Evolutionary conservation across 2,329 filamentous ascomycete species (phyloP), one percentile per base, ranked within the genome.

Genomic region (Graphilbum ipis-grandicollis): DNA sequence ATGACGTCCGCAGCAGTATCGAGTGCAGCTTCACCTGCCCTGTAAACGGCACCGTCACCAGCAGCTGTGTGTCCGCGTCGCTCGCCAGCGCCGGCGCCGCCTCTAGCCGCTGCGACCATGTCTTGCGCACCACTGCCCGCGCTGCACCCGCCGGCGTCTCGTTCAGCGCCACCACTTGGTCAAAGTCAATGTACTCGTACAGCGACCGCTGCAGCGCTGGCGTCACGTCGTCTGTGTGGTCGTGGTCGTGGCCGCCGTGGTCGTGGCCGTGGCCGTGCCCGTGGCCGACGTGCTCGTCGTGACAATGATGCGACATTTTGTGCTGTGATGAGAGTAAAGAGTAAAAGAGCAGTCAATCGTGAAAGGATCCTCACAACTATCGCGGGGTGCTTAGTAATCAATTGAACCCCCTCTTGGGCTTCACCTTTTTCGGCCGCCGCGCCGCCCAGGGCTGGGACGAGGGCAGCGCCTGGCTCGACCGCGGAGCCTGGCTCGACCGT

Each of bases 21-120:
- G 81, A 77, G 59, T 96, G 86, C 1, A 98, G 75, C 51, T 92
- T 93, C 41, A 94, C 75, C 57, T 94, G 86, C 34, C 82, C 86
- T 1, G 85, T 86, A 60, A 98, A 98, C 80, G 90, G 90, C 28
- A 96, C 70, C 44, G 79, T 77, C 67, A 98, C 83, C 39, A 98
- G 62, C n/a, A 98, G 58, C 61, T 98, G 85, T 62, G 93, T 85
- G 53, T 96, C 90, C 0, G 78, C 75, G 52, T 92, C 82, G 51
- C 84, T 93, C 49, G 69, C 71, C 22, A 98, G 66, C 58, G 92
- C 80, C 0, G 85, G 83, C 47, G 73, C 60, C 3, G 67, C 55
- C 14, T 72, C 56, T 41, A 94, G 56, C 38, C 90, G 66, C 57
- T 96, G 78, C 6, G 71, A 69, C 86, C 86, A 98, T 39, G 85